A percentile compares a stretch with the other conserved stretches of the same genome.
Conservation (phyloP, 371 early-diverging fungal genomes). For the Mucor lusitanicus region DNA sequence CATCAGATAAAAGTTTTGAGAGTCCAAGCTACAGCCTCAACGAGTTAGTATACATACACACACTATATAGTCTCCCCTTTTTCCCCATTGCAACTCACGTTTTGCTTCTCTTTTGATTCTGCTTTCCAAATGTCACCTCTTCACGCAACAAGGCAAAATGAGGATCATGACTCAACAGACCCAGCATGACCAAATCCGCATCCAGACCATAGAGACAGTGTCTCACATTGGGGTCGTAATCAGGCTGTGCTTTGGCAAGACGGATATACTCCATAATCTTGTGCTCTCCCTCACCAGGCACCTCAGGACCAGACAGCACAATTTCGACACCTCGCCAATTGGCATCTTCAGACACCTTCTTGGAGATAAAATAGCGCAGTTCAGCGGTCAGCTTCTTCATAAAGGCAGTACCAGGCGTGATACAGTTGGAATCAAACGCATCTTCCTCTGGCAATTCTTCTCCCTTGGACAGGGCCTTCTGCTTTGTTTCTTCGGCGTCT, state of each 20-base stretch:
- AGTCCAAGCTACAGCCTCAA: slow-evolving; percentile 38
- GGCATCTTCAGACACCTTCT: slow-evolving; percentile 88
- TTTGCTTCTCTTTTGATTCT: slow-evolving; percentile 59
- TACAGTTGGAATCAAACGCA: slow-evolving; percentile 97
- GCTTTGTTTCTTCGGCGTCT: slow-evolving; percentile 74
- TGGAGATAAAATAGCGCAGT: slow-evolving; percentile 89
- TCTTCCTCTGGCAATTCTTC: slow-evolving; percentile 74
- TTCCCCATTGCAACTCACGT: slow-evolving; percentile 19
- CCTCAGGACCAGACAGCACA: slow-evolving; percentile 92
- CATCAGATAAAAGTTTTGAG: slow-evolving; percentile 76
- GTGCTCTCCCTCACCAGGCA: slow-evolving; percentile 99
- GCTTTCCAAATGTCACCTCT: slow-evolving; percentile 87
- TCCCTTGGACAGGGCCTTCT: slow-evolving; percentile 63
- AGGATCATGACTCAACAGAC: slow-evolving; percentile 93
- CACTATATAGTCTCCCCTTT: too few relatives aligned
- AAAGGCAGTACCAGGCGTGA: slow-evolving; percentile 99
- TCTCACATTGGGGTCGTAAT: slow-evolving; percentile 82
- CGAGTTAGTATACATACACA: not conserved
- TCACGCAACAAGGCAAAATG: slow-evolving; percentile 97
- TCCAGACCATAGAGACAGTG: slow-evolving; percentile 99
- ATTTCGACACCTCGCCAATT: slow-evolving; percentile 90
- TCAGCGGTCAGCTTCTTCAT: slow-evolving; percentile 91
- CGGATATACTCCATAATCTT: slow-evolving; percentile 99
- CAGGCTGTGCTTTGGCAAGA: slow-evolving; percentile 74
- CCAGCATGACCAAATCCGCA: slow-evolving; percentile 99